phyloP scores from a whole-genome alignment of 1,139 yeast species.

The Blastobotrys serpentis region DNA sequence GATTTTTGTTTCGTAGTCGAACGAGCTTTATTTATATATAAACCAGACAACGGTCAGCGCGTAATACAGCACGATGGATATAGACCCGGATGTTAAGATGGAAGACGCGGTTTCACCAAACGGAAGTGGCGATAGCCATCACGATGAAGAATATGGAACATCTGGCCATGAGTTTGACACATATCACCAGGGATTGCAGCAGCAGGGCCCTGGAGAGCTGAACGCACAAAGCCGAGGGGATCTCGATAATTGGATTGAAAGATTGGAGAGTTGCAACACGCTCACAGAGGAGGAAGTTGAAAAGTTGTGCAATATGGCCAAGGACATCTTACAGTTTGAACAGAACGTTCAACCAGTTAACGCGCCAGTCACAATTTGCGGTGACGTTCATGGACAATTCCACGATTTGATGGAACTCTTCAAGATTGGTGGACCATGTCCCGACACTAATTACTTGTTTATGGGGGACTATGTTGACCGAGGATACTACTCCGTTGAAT shows the following conservation, averaged over 20 bases:
- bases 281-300: slow-evolving; percentile 80
- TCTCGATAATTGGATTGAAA: slow-evolving; percentile 63
- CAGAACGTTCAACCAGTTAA: slow-evolving; percentile 92
- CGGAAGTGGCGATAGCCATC: slow-evolving; percentile 3
- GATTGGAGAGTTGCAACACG: slow-evolving; percentile 74
- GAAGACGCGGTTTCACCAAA: slow-evolving; percentile 31
- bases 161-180: slow-evolving; percentile 4
- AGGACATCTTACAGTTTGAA: slow-evolving; percentile 85
- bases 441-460: slow-evolving; percentile 74
- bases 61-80: slow-evolving; percentile 33
- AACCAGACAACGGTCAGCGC: too few species aligned
- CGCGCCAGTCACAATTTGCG: slow-evolving; percentile 98
- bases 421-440: slow-evolving; percentile 85
- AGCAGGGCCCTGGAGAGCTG: slow-evolving; percentile 25
- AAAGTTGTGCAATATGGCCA: slow-evolving; percentile 78
- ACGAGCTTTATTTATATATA: background rate
- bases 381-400: slow-evolving; percentile 96
- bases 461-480: slow-evolving; percentile 96
- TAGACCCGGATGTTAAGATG: slow-evolving; percentile 43
- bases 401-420: slow-evolving; percentile 90
- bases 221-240: slow-evolving; percentile 26
- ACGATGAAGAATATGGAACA: slow-evolving; percentile 9
- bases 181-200: slow-evolving; percentile 4
- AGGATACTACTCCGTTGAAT: slow-evolving; percentile 93
- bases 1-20: too few species aligned